A percentile compares a stretch with the other conserved stretches of the same genome.
These are phyloP conservation scores for Elsinoe australis DNA, from an alignment of 2,329 filamentous ascomycete species.

Conservation along the genomic window DNA sequence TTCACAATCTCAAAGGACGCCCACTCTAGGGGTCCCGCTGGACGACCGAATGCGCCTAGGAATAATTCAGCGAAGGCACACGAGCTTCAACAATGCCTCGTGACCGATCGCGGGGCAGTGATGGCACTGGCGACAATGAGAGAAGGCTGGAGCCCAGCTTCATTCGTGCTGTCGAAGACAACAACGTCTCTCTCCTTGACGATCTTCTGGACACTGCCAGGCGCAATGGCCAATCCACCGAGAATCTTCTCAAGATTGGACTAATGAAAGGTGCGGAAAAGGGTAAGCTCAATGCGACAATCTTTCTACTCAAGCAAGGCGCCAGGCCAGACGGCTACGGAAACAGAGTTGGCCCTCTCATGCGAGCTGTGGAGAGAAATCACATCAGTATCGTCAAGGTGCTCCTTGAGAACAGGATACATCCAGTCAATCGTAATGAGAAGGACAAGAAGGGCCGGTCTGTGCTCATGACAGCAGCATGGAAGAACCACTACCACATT, in stretches of 20 bases:
- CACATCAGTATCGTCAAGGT: slow-evolving; percentile 40
- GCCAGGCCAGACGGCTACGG: slow-evolving; percentile 31
- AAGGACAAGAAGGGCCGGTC: slow-evolving; percentile 41
- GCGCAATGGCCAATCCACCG: slow-evolving; percentile 32
- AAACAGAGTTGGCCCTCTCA: slow-evolving; percentile 31
- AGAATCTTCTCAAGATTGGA: slow-evolving; percentile 35
- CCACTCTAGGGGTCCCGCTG: too few relatives aligned
- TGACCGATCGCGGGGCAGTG: slow-evolving; percentile 23
- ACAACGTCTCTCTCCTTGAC: slow-evolving; percentile 31
- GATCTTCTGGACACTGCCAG: slow-evolving; percentile 30
- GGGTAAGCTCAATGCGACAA: slow-evolving; percentile 25
- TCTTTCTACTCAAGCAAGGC: slow-evolving; percentile 32
- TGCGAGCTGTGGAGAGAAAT: slow-evolving; percentile 35
- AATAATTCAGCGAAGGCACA: too few relatives aligned
- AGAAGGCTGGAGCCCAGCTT: slow-evolving; percentile 35
- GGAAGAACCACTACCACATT: slow-evolving; percentile 36
- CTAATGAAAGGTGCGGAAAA: slow-evolving; percentile 37
- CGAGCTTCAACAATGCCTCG: slow-evolving; percentile 3
- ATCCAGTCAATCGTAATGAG: slow-evolving; percentile 21
- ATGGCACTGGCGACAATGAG: slow-evolving; percentile 27
- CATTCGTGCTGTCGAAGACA: slow-evolving; percentile 34
- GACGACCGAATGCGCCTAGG: too few relatives aligned
- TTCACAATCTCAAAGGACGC: too few relatives aligned
- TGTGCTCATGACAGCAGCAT: slow-evolving; percentile 39
- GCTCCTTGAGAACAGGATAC: slow-evolving; percentile 24